These are phyloP conservation scores for Kuraishia hungarica DNA, from an alignment of 805 yeast species.

Conservation along the genomic window DNA sequence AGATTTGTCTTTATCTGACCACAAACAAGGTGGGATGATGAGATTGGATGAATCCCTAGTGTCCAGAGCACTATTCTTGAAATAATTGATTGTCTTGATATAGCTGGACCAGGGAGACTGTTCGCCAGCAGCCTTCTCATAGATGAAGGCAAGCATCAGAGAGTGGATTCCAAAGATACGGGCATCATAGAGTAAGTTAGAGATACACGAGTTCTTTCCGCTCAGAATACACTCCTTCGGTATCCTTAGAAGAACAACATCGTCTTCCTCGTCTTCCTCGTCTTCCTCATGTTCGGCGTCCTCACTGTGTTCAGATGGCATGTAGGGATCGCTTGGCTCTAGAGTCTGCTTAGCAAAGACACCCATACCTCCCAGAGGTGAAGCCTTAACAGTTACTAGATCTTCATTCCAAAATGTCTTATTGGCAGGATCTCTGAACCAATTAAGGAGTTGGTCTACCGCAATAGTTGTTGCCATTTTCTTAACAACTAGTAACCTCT, in stretches of 20 bases:
- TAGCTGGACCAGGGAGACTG: constrained; percentile 77
- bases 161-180: constrained; percentile 57
- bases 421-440: constrained; percentile 40
- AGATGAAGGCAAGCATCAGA: constrained; percentile 59
- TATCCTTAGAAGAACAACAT: constrained; percentile 38
- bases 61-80: constrained; percentile 16
- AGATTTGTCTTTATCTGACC: constrained; percentile 43
- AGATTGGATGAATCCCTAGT: constrained; percentile 9
- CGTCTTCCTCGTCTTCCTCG: constrained; percentile 18
- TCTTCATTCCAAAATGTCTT: constrained; percentile 47
- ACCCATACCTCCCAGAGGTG: constrained; percentile 60
- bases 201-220: constrained; percentile 49
- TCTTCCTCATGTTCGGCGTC: constrained; percentile 13
- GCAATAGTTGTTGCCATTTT: constrained; percentile 22
- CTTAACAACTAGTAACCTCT: not conserved
- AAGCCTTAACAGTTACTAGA: constrained; percentile 32
- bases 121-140: constrained; percentile 52
- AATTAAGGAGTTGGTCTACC: constrained; percentile 26
- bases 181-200: constrained; percentile 58
- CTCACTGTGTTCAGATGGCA: constrained; percentile 12
- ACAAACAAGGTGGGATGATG: constrained; percentile 53
- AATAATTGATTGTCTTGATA: constrained; percentile 40
- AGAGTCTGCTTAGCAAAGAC: constrained; percentile 49
- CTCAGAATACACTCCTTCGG: constrained; percentile 56
- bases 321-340: constrained; percentile 21